Percentiles rank a stretch among this genome's conserved stretches.
These are phyloP conservation scores for Lactarius deliciosus DNA, from an alignment of 768 basidiomycete species.

Conservation along the genomic window DNA sequence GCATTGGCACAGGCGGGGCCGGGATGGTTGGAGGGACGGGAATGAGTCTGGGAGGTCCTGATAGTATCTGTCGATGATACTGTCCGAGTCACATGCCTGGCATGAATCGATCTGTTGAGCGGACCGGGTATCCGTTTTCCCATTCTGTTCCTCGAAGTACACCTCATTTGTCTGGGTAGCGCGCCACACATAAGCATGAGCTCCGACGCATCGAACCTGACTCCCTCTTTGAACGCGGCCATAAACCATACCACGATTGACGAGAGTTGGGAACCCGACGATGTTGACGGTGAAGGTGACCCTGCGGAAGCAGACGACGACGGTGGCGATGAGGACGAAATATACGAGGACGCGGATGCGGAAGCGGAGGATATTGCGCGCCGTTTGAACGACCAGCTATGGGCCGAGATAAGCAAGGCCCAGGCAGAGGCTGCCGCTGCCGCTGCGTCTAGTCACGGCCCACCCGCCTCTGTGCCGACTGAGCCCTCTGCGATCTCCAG, in stretches of 20 bases:
- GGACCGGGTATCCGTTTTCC: not conserved
- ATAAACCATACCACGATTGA: not conserved
- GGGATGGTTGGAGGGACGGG: no score
- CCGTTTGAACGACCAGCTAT: constrained; percentile 70
- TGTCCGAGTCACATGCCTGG: no score
- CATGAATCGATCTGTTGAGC: not conserved
- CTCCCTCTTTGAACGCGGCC: not conserved
- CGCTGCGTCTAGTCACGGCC: constrained; percentile 12
- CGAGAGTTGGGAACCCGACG: not conserved
- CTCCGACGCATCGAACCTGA: not conserved
- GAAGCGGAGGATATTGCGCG: constrained; percentile 75
- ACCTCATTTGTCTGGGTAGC: not conserved
- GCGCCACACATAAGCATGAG: not conserved
- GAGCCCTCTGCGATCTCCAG: not conserved
- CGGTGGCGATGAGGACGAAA: constrained; percentile 54
- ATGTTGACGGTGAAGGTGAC: not conserved
- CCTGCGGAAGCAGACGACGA: constrained; percentile 35
- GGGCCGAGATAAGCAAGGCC: constrained; percentile 72
- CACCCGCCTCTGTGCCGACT: constrained; percentile 26
- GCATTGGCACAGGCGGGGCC: not conserved
- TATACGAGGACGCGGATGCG: constrained; percentile 59
- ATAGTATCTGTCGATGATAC: no score
- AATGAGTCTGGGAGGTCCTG: no score
- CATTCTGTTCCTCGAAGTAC: not conserved
- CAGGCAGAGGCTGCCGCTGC: constrained; percentile 45